Evolutionary conservation across 306 rosid species (phyloP), one percentile per base, ranked within the genome.

Genomic region (Ochetophila trinervis): DNA sequence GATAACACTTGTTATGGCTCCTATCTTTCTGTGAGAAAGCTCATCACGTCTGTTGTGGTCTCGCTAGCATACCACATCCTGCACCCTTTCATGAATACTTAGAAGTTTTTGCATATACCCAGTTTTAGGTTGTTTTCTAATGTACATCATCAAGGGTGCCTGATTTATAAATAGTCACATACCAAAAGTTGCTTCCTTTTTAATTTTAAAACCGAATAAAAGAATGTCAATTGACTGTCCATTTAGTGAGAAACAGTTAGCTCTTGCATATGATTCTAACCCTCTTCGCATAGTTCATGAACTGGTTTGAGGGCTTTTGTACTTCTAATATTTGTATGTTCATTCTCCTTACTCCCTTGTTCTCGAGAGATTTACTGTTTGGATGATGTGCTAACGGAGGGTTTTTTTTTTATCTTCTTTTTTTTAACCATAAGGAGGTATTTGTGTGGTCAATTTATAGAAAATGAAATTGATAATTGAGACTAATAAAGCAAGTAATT

Each of bases 1-100:
- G 8, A 90, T 93, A 42, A 93, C 99, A 0, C 86, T 93, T 20
- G 99, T 93, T 35, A 93, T 93, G 99, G 99, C 99, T 78, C 99
- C 99, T 0, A 68, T 93, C 59, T 93, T 93, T 76, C 97, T 93
- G 74, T 93, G 93, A 90, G 79, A 73, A 65, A 50, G 19, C 53
- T 78, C 80, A 65, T 74, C 76, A 69, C 74, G 80, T 47, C 75
- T 54, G 54, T 65, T 47, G 70, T 62, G 81, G 84, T 72, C 40
- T 63, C 58, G 11, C 62, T 1, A 57, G 77, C 73, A 54, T 85
- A 71, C 60, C 32, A 70, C 59, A 76, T 73, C 72, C 75, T 35
- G 69, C 76, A 69, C 65, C 42, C 70, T 73, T 76, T 76, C 71
- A 68, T 83, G 80, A 81, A 63, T 80, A 69, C 73, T 80, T 74